Evolutionary conservation across 2,329 filamentous ascomycete species (phyloP).

Genomic region (Cryphonectria japonica): DNA sequence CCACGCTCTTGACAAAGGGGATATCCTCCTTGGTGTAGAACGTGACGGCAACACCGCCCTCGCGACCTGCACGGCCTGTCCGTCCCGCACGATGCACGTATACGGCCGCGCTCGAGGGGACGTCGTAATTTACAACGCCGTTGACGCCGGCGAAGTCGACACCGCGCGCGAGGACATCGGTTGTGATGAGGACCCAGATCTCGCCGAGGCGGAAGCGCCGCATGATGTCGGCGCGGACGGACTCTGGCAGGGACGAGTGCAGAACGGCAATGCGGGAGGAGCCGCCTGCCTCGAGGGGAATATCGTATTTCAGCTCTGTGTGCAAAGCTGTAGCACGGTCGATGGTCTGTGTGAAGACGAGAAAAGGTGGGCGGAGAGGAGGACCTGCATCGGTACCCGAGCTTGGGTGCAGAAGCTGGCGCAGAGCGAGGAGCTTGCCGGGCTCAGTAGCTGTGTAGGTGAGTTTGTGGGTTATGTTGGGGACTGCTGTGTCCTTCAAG

Average conservation of each 20-base stretch:
- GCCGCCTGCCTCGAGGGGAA: slow-evolving; percentile 84
- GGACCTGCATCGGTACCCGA: slow-evolving; percentile 59
- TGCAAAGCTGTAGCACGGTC: slow-evolving; percentile 85
- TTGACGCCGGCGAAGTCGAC: slow-evolving; percentile 96
- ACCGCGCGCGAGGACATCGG: slow-evolving; percentile 87
- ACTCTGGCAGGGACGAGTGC: slow-evolving; percentile 82
- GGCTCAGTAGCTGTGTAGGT: slow-evolving; percentile 91
- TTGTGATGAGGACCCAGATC: slow-evolving; percentile 96
- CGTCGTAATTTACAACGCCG: slow-evolving; percentile 96
- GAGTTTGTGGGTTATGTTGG: slow-evolving; percentile 87
- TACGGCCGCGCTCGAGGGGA: slow-evolving; percentile 84
- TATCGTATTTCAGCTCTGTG: slow-evolving; percentile 91
- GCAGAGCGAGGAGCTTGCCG: slow-evolving; percentile 88
- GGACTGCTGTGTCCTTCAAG: slow-evolving; percentile 91
- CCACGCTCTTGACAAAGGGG: slow-evolving; percentile 83
- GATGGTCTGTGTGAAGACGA: slow-evolving; percentile 97
- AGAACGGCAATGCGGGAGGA: slow-evolving; percentile 84
- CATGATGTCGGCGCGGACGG: slow-evolving; percentile 79
- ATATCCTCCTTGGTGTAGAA: slow-evolving; percentile 97
- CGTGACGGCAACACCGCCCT: slow-evolving; percentile 88
- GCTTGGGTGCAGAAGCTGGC: slow-evolving; percentile 83
- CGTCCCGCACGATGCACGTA: slow-evolving; percentile 95
- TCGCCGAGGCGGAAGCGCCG: slow-evolving; percentile 87
- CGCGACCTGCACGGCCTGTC: slow-evolving; percentile 84
- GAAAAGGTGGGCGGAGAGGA: slow-evolving; percentile 79